Percentiles rank a stretch among this genome's conserved stretches.
These are phyloP conservation scores for Amanita jacksonii DNA, from an alignment of 768 basidiomycete species.

Conservation along the genomic window DNA sequence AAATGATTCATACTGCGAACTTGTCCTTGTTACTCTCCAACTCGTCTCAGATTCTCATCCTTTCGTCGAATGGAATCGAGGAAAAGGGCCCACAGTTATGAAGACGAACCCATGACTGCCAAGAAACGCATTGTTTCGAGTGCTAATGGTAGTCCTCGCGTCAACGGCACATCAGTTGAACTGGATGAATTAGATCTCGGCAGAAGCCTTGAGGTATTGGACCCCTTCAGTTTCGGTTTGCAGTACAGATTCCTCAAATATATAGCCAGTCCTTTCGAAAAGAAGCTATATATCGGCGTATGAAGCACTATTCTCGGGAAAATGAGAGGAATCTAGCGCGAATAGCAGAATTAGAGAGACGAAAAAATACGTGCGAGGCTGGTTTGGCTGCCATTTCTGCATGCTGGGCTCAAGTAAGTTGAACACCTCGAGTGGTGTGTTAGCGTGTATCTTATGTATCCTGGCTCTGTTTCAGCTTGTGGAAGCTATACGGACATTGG, in stretches of 20 bases:
- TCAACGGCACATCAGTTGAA: slow-evolving; percentile 37
- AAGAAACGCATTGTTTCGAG: slow-evolving; percentile 51
- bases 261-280: slow-evolving; percentile 67
- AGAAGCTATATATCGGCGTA: slow-evolving; percentile 76
- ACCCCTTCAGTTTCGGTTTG: slow-evolving; percentile 10
- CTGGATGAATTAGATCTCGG: slow-evolving; percentile 40
- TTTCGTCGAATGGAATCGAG: slow-evolving; percentile 39
- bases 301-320: slow-evolving; percentile 76
- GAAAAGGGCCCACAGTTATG: slow-evolving; percentile 49
- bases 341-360: slow-evolving; percentile 55
- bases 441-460: slow-evolving; percentile 5
- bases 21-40: slow-evolving; percentile 9
- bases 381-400: slow-evolving; percentile 66
- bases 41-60: slow-evolving; percentile 15
- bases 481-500: slow-evolving; percentile 53
- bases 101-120: slow-evolving; percentile 33
- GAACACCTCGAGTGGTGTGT: slow-evolving; percentile 5
- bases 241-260: slow-evolving; percentile 10
- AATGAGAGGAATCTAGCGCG: slow-evolving; percentile 52
- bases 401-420: slow-evolving; percentile 68
- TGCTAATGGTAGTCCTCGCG: slow-evolving; percentile 40
- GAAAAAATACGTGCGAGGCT: slow-evolving; percentile 58
- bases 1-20: slow-evolving; percentile 20
- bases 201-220: slow-evolving; percentile 56
- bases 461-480: slow-evolving; percentile 37